phyloP scores from a whole-genome alignment of 2,329 filamentous ascomycete genomes.

The Phialophora expanda region DNA sequence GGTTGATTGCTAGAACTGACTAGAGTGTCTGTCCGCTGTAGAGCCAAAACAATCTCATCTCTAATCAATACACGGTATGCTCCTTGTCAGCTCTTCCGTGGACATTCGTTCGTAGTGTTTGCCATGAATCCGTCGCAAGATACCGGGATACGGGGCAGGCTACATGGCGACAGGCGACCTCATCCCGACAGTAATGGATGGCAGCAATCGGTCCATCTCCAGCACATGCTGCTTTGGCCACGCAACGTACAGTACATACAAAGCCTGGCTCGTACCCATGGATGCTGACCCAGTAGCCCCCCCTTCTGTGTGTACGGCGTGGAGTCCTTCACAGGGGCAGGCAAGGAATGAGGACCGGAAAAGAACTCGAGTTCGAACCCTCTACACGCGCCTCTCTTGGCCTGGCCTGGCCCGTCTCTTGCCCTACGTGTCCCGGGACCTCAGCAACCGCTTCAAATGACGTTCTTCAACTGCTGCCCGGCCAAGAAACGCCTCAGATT shows the following conservation, averaged over 20 bases:
- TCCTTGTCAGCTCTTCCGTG: too few species aligned
- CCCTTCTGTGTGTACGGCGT: too few species aligned
- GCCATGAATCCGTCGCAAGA: too few species aligned
- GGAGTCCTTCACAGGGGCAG: neutral
- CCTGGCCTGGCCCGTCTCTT: neutral
- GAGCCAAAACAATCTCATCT: neutral
- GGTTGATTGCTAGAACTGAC: neutral
- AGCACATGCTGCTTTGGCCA: neutral
- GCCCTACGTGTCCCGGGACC: neutral
- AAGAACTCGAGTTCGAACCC: neutral
- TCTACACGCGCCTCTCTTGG: neutral
- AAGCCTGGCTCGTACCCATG: neutral
- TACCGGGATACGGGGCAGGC: too few species aligned
- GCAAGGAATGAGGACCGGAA: neutral
- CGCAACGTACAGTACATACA: neutral
- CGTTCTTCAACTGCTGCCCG: slow-evolving; percentile 64
- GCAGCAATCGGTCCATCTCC: neutral
- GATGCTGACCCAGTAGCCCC: neutral
- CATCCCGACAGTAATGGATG: too few species aligned
- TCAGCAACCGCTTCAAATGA: slow-evolving; percentile 44
- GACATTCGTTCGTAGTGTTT: neutral
- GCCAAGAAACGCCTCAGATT: slow-evolving; percentile 67
- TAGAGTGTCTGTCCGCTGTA: neutral
- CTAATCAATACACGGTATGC: neutral
- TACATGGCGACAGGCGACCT: too few species aligned